These are phyloP conservation scores for Solanum etuberosum DNA, from an alignment of 257 asterid genomes.

Conservation along the genomic window DNA sequence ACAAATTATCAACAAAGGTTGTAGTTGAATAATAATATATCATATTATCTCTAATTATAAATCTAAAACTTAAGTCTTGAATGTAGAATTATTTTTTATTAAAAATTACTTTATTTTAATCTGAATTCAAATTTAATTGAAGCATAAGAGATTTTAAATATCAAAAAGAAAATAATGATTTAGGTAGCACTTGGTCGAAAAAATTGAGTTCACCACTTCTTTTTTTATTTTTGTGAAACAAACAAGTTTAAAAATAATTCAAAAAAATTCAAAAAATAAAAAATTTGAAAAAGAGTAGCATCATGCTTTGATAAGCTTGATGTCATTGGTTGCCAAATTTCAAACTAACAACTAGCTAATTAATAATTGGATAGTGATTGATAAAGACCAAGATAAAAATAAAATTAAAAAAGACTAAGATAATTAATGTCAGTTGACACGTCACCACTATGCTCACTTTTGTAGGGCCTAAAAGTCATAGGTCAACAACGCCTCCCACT, in stretches of 20 bases:
- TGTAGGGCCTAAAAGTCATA: background rate
- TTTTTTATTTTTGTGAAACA: too few relatives aligned
- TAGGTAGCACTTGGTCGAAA: too few relatives aligned
- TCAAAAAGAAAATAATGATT: too few relatives aligned
- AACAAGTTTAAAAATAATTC: too few relatives aligned
- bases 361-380: background rate
- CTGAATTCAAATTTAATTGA: too few relatives aligned
- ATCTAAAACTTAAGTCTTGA: background rate
- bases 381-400: background rate
- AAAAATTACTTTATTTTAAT: too few relatives aligned
- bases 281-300: background rate
- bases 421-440: background rate
- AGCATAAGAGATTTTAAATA: too few relatives aligned
- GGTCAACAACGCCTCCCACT: constrained; percentile 33
- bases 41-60: background rate
- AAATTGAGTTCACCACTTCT: too few relatives aligned
- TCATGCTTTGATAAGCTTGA: background rate
- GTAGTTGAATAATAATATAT: background rate
- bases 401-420: background rate
- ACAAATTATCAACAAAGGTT: too few relatives aligned
- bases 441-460: background rate
- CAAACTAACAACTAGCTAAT: background rate
- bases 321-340: background rate
- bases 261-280: background rate
- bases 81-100: too few relatives aligned